Conservation (phyloP, 768 basidiomycete genomes). For the Boletus insuetus region DNA sequence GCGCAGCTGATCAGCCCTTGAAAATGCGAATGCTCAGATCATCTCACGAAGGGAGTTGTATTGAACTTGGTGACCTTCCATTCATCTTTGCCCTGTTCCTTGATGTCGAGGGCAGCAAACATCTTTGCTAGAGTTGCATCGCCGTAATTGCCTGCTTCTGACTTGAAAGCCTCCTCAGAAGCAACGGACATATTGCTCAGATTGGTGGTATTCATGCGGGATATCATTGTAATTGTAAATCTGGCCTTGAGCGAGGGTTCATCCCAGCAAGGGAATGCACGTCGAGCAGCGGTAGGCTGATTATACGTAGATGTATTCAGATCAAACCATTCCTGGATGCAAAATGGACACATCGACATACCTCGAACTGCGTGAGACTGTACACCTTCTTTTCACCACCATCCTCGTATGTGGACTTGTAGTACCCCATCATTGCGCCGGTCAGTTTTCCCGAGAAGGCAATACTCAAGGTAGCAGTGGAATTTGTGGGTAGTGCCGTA, state of each 20-base stretch:
- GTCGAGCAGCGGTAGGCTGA: slow-evolving; percentile 82
- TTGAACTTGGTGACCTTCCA: slow-evolving; percentile 87
- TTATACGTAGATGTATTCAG: background rate
- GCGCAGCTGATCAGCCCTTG: background rate
- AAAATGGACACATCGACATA: slow-evolving; percentile 21
- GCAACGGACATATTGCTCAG: slow-evolving; percentile 84
- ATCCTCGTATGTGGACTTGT: slow-evolving; percentile 62
- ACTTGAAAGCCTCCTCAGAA: slow-evolving; percentile 52
- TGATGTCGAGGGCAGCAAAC: slow-evolving; percentile 38
- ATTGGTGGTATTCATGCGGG: slow-evolving; percentile 69
- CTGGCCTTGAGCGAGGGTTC: slow-evolving; percentile 90
- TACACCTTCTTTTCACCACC: slow-evolving; percentile 65
- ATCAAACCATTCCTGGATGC: background rate
- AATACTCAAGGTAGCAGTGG: slow-evolving; percentile 68
- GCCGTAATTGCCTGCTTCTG: slow-evolving; percentile 28
- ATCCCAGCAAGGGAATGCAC: slow-evolving; percentile 89
- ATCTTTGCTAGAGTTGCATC: slow-evolving; percentile 39
- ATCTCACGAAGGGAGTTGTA: slow-evolving; percentile 64
- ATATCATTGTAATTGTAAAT: slow-evolving; percentile 73
- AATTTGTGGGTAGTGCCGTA: slow-evolving; percentile 56
- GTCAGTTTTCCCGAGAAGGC: slow-evolving; percentile 68
- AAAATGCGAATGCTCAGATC: background rate
- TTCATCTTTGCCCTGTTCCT: slow-evolving; percentile 34
- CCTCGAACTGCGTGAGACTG: slow-evolving; percentile 89
- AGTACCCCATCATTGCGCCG: slow-evolving; percentile 80